Base-by-base conservation (phyloP, 2,329 filamentous ascomycete species). In the Neonectria coccinea region DNA sequence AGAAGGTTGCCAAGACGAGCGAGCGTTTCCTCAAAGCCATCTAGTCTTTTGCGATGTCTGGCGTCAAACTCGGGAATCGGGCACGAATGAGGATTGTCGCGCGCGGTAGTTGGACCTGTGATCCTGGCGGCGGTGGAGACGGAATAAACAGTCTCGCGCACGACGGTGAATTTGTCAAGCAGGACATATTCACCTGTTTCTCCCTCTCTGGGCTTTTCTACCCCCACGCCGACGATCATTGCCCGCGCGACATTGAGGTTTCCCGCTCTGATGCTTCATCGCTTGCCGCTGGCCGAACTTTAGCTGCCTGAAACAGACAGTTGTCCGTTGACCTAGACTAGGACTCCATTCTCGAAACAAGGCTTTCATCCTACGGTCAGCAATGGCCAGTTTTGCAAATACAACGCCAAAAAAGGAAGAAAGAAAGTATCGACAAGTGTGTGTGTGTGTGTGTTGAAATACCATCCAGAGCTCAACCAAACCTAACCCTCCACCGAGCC, bases 151-250 rank as follows among this genome's bases (percentile, higher is more conserved):
- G 27, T 14, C 25, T 18, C n/a, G 25, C 25, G 7, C 41, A 7
- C 6, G 16, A 22, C n/a, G 42, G 20, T 16, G 5, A 20, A 59
- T 59, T 54, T 59, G 50, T 64, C 50, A 64, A 45, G 12, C n/a
- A 59, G 59, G 56, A 59, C 61, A 59, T 31, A 51, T 50, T 27
- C 42, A 7, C 45, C 52, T 33, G 9, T 45, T 52, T 42, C 14
- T 39, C 14, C 33, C 33, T 14, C 14, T 31, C 8, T 31, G 22
- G 4, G 22, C 22, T 22, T 10, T 42, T 14, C 53, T 18, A 18
- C 45, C 12, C 16, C 25, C 14, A 54, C 29, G 44, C 39, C 12
- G 58, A 20, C 41, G 42, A 61, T 56, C 59, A 33, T 39, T 61
- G 59, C 52, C 58, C 56, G 59, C 52, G 44, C 25, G 44, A 33